These are phyloP conservation scores for Viridothelium virens DNA, from an alignment of 495 filamentous ascomycete genomes.

Conservation along the genomic window DNA sequence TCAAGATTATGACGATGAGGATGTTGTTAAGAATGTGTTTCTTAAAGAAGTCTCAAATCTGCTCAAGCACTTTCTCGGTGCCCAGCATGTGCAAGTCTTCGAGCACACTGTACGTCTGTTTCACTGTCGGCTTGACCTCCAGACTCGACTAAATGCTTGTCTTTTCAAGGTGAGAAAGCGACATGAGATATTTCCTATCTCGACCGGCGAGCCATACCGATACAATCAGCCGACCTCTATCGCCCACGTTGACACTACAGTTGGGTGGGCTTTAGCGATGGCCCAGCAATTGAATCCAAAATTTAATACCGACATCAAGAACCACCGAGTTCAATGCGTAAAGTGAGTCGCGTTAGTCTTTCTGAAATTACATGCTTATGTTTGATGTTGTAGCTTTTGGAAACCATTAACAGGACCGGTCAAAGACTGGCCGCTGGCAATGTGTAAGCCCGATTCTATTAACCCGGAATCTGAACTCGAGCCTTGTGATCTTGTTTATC, in stretches of 20 bases:
- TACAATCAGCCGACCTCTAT: constrained; percentile 15
- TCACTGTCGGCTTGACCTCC: neutral
- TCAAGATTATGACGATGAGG: constrained; percentile 14
- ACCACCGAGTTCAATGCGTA: constrained; percentile 14
- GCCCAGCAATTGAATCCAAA: constrained; percentile 8
- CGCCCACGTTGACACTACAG: constrained; percentile 16
- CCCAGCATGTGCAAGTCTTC: constrained; percentile 12
- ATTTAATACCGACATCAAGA: neutral
- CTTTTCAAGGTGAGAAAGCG: constrained; percentile 9
- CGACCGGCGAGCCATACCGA: constrained; percentile 9
- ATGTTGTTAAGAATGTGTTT: constrained; percentile 8
- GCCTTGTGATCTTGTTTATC: constrained; percentile 13
- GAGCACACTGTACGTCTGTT: constrained; percentile 12
- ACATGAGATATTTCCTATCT: constrained; percentile 12
- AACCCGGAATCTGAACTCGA: constrained; percentile 12
- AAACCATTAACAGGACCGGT: constrained; percentile 12
- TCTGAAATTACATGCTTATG: neutral
- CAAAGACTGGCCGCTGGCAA: constrained; percentile 11
- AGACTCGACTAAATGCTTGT: neutral
- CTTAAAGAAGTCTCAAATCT: constrained; percentile 5
- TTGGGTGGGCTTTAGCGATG: constrained; percentile 11
- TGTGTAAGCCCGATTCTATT: constrained; percentile 10
- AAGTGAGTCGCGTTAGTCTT: neutral
- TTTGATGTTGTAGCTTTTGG: neutral
- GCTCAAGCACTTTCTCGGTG: constrained; percentile 4